Base-by-base conservation (phyloP, 2,329 filamentous ascomycete species). In the Erysiphe neolycopersici region DNA sequence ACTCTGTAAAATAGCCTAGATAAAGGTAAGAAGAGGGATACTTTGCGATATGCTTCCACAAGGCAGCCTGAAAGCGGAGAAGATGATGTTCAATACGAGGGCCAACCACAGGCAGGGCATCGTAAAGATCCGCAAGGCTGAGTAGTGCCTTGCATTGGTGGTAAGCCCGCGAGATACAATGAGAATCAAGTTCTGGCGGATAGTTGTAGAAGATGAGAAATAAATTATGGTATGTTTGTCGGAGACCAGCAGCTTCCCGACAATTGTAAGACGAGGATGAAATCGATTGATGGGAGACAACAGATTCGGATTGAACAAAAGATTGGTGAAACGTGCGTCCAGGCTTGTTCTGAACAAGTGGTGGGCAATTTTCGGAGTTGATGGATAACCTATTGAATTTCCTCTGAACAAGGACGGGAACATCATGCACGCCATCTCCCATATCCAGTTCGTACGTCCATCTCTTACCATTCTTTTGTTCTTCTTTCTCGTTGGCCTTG, bases 121-220 rank as follows among this genome's bases (percentile, higher is more conserved):
- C 85, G 62, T 94, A 94, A 64, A 89, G 82, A 60, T 94, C 85
- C n/a, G 84, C 87, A 16, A 94, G 67, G 12, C 74, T 73, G 36
- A 95, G 69, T 2, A 95, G 70, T 12, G 81, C 79, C 61, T 94
- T 93, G 68, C 83, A 93, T 60, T 94, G 83, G 38, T 89, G 76
- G 56, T 94, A 94, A 19, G 85, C 84, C 47, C 84, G 79, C 44
- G 84, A 83, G 49, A 95, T 92, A 58, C 89, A 92, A 58, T 89
- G 68, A 22, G 72, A 70, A 60, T 93, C 85, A 30, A 95, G 69
- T 0, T 73, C 56, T 0, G 87, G 87, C 0, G 83, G 65, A 58
- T 91, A 81, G 59, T 94, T 93, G 66, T 95, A 95, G 64, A 94
- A 93, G 48, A 89, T 79, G 53, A 85, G 80, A 58, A 95, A 91